phyloP scores from a whole-genome alignment of 2,329 filamentous ascomycete genomes.

The Aspergillus brasiliensis region DNA sequence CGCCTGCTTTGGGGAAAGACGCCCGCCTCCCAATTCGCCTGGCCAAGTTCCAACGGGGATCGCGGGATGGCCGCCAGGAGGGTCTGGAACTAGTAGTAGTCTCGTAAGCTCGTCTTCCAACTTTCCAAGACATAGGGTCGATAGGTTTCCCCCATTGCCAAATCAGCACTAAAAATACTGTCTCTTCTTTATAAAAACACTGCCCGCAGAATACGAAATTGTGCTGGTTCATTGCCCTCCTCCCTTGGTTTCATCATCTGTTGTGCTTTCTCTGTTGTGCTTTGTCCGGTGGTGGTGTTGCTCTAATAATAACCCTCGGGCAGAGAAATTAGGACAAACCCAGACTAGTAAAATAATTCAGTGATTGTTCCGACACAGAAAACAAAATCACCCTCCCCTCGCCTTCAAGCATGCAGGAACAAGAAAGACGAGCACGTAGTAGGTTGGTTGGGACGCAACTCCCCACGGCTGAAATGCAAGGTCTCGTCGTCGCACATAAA shows the following conservation, averaged over 20 bases:
- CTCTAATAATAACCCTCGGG: constrained; percentile 5
- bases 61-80: constrained; percentile 9
- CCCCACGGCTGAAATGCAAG: constrained; percentile 18
- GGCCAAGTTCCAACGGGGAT: constrained; percentile 1
- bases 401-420: background rate
- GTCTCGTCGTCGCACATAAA: constrained; percentile 17
- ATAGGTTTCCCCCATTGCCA: background rate
- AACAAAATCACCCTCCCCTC: background rate
- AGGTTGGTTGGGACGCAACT: constrained; percentile 3
- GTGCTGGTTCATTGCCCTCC: background rate
- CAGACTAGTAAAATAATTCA: constrained; percentile 5
- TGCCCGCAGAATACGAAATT: background rate
- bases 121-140: constrained; percentile 4
- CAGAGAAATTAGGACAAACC: background rate
- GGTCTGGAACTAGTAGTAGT: constrained; percentile 3
- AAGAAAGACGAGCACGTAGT: background rate
- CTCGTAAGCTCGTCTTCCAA: background rate
- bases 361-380: background rate
- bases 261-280: no score
- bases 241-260: background rate
- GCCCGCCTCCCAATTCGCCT: constrained; percentile 17
- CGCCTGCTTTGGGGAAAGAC: constrained; percentile 12
- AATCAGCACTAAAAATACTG: background rate
- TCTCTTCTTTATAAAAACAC: background rate
- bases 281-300: background rate